These are phyloP conservation scores for Dendrothele bispora DNA, from an alignment of 768 basidiomycete species.

Conservation along the genomic window DNA sequence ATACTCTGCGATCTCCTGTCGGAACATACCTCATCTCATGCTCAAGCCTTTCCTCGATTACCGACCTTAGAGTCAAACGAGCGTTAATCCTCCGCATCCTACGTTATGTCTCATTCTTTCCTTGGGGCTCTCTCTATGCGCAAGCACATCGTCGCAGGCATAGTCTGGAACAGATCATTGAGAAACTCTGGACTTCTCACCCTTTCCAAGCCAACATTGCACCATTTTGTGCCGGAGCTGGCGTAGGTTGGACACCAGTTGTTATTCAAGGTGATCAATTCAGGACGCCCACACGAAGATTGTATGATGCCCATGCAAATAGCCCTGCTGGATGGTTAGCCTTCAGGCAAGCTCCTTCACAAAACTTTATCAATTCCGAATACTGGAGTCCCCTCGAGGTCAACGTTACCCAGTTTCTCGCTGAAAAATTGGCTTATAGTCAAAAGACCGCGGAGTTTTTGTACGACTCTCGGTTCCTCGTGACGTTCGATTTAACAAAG, in stretches of 20 bases:
- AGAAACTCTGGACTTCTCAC: conserved; percentile 44
- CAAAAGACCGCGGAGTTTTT: conserved; percentile 36
- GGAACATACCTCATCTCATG: conserved; percentile 51
- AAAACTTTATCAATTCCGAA: conserved; percentile 27
- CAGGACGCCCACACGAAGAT: conserved; percentile 14
- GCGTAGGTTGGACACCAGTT: conserved; percentile 66
- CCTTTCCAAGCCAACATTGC: conserved; percentile 20
- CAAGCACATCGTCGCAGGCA: conserved; percentile 53
- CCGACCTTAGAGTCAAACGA: conserved; percentile 33
- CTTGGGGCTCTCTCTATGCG: conserved; percentile 73
- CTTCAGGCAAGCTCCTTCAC: conserved; percentile 52
- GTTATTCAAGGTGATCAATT: conserved; percentile 27
- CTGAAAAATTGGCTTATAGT: conserved; percentile 1
- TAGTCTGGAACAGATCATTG: conserved; percentile 48
- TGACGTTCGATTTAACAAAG: conserved; percentile 43
- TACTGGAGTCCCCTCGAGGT: conserved; percentile 28
- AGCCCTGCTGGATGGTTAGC: conserved; percentile 56
- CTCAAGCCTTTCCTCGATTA: conserved; percentile 29
- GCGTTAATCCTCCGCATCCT: conserved; percentile 55
- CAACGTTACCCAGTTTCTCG: conserved; percentile 41
- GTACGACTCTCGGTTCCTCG: conserved; percentile 66
- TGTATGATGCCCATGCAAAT: conserved; percentile 4
- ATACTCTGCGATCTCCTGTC: conserved; percentile 41
- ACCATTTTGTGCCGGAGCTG: conserved; percentile 56
- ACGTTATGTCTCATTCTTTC: conserved; percentile 69